Base-by-base conservation (phyloP, 1,139 yeast genomes). In the Magnusiomyces fungicola region DNA sequence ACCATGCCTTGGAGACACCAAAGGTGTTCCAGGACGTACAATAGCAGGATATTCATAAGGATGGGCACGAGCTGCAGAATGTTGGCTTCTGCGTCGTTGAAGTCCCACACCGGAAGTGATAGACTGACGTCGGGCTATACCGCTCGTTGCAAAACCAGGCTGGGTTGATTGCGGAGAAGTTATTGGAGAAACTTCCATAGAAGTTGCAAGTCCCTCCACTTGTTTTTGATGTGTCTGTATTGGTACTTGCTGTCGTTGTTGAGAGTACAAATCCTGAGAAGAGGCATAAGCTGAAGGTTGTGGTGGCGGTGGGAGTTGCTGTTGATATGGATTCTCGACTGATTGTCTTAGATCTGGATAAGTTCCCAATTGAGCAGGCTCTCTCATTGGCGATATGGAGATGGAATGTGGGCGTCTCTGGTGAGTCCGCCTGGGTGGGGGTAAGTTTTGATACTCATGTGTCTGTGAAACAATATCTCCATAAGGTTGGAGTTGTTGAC, bases 391-490 rank as follows among this genome's bases (percentile, higher is more conserved):
- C 16, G 43, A 39, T 23, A 25, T 22, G 10, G 43, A 23, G 10
- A 39, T 24, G 32, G 43, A 39, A 25, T 39, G 43, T 7, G 30
- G 43, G 21, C 43, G 30, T 16, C 43, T 39, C 12, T 39, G 30
- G n/a, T 5, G 22, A 10, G 21, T 23, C 10, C 21, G 43, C 21
- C 24, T 23, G 14, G 43, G 43, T 25, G 43, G 43, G 5, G 29
- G 29, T 12, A 23, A 19, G 10, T 9, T 12, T 22, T 23, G 24
- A 6, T 37, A 37, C 3, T 37, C 41, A 12, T 37, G 41, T 21
- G 24, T 14, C 32, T 4, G 14, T 4, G 12, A 32, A n/a, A 3
- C 16, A 10, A 32, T 16, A 30, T 12, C 12, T 19, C 34, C 12
- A 4, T 42, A 16, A 22, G 24, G 36, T 21, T 19, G 38, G 4